Base-by-base conservation (phyloP, 768 basidiomycete genomes). In the Leccinum aurantiacum region DNA sequence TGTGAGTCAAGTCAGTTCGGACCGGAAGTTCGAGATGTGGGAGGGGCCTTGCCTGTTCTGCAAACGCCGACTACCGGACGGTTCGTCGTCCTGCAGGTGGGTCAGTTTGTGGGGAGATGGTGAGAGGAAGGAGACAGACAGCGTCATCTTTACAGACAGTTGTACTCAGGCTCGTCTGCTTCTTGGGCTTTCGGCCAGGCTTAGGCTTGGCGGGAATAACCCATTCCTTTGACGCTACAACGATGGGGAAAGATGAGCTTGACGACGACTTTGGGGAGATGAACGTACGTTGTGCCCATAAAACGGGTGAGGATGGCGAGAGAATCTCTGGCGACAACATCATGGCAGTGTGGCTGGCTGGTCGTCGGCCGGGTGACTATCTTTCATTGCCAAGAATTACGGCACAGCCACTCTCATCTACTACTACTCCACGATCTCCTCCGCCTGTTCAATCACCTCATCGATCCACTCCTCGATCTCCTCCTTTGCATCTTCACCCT, bases 401-500 rank as follows among this genome's bases (percentile, higher is more conserved):
- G 8, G 37, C 65, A 72, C 69, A 71, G 72, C 70, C 68, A 73
- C 66, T 55, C 24, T 10, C 8, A 19, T 19, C 15, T 29, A 31
- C 66, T 29, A 29, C 66, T 46, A 46, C 58, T 88, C 87, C 29
- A 85, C 77, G 24, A 88, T 76, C 69, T 83, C 86, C 76, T 96
- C 94, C 46, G 82, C 85, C 79, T 97, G 93, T 65, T 97, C 93
- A 67, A 95, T 85, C 46, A 96, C 84, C 72, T 96, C 93, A 68
- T 96, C 95, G 57, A 95, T 78, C 91, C 92, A 93, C 57, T 96
- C 91, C 75, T 95, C 93, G 57, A 95, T 93, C 76, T 91, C 91
- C 75, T 95, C 93, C 73, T 90, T 90, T 61, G 80, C 86, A 66
- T 82, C 80, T 59, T 82, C 80, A 54, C 82, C 80, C 6, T 76